phyloP scores from a whole-genome alignment of 257 asterid species.

The Fraxinus pennsylvanica region DNA sequence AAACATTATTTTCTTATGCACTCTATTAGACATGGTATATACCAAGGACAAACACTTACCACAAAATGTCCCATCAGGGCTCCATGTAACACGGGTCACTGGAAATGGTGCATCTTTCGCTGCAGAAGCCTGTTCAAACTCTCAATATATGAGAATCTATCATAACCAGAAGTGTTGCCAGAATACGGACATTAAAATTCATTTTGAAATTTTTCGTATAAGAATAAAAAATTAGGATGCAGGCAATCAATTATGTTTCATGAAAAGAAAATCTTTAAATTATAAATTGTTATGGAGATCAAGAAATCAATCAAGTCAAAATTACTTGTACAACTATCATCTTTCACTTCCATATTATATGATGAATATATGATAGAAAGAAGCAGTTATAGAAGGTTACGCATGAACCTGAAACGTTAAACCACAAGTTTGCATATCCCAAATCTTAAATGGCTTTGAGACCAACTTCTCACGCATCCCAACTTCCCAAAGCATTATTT shows the following conservation, averaged over 20 bases:
- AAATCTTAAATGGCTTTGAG: slow-evolving; percentile 79
- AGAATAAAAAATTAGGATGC: not conserved
- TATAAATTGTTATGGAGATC: slow-evolving; percentile 2
- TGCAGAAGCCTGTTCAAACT: slow-evolving; percentile 73
- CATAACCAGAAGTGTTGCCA: not conserved
- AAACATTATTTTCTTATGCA: slow-evolving; percentile 14
- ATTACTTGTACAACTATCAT: not conserved
- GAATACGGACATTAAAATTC: not conserved
- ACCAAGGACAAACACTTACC: slow-evolving; percentile 48
- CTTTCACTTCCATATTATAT: not conserved
- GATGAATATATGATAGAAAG: not conserved
- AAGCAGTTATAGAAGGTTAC: slow-evolving; percentile 8
- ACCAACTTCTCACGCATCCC: slow-evolving; percentile 77
- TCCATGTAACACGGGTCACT: slow-evolving; percentile 88
- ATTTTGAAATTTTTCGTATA: not conserved
- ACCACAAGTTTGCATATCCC: slow-evolving; percentile 79
- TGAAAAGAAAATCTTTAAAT: not conserved
- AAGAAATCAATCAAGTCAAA: not conserved
- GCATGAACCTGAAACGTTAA: slow-evolving; percentile 71
- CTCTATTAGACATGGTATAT: slow-evolving; percentile 8
- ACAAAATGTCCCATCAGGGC: slow-evolving; percentile 86
- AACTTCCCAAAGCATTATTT: slow-evolving; percentile 88
- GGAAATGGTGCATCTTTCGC: slow-evolving; percentile 87
- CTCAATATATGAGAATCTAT: slow-evolving; percentile 30
- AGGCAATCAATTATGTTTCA: slow-evolving; percentile 16